Conservation (phyloP, 2,329 filamentous ascomycete species). For the Aspergillus sp. region DNA sequence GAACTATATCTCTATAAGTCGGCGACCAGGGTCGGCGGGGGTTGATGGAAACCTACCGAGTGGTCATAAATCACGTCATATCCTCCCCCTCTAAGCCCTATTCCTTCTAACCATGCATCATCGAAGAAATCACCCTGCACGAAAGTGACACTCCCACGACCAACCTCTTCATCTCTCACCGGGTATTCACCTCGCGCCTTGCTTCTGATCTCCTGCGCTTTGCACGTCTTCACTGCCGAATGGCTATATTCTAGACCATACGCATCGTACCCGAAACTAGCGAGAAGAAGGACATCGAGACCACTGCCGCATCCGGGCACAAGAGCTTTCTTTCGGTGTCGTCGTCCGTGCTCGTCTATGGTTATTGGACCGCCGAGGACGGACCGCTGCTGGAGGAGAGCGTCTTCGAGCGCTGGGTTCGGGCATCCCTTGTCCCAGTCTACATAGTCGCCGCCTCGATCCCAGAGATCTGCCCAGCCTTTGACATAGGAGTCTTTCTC, state of each 20-base stretch:
- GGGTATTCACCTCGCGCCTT: slow-evolving; percentile 25
- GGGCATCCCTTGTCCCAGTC: slow-evolving; percentile 55
- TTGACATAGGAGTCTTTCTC: slow-evolving; percentile 36
- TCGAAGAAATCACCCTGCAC: slow-evolving; percentile 41
- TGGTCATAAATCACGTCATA: slow-evolving; percentile 40
- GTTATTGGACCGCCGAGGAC: slow-evolving; percentile 32
- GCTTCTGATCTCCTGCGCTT: slow-evolving; percentile 28
- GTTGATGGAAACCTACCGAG: slow-evolving; percentile 43
- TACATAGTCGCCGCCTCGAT: slow-evolving; percentile 42
- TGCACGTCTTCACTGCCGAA: slow-evolving; percentile 38
- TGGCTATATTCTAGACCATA: slow-evolving; percentile 65
- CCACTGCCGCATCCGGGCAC: slow-evolving; percentile 78
- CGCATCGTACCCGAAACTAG: slow-evolving; percentile 68
- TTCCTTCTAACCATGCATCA: slow-evolving; percentile 34
- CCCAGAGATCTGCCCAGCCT: slow-evolving; percentile 54
- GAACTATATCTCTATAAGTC: slow-evolving; percentile 40
- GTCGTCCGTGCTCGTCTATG: slow-evolving; percentile 13
- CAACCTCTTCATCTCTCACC: slow-evolving; percentile 26
- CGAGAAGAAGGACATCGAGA: slow-evolving; percentile 71
- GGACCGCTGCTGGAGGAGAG: slow-evolving; percentile 35
- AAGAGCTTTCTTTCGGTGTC: slow-evolving; percentile 51
- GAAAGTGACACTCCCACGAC: slow-evolving; percentile 35
- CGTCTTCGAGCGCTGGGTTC: slow-evolving; percentile 54
- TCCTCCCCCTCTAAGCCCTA: slow-evolving; percentile 25
- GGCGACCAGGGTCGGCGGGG: background rate